Evolutionary conservation across 495 filamentous ascomycete species (phyloP).

Genomic region (Neurospora sp.): DNA sequence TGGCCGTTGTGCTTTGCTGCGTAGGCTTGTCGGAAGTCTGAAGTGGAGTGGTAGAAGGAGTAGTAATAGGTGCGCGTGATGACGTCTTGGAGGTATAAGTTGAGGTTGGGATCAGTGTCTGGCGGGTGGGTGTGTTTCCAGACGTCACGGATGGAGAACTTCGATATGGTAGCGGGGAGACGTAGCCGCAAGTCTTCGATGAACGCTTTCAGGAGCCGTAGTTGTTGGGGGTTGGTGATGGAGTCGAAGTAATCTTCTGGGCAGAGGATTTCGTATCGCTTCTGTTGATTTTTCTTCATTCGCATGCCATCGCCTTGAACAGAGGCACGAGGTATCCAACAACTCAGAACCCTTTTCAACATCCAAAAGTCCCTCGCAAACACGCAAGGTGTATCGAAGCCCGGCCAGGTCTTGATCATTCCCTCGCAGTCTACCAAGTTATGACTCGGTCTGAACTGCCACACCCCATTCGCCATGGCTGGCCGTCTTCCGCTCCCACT

Average conservation of each 20-base stretch:
- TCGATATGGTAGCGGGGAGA: neutral
- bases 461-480: too few species aligned
- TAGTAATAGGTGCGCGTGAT: neutral
- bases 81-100: neutral
- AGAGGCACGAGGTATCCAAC: too few species aligned
- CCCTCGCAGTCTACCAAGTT: too few species aligned
- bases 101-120: neutral
- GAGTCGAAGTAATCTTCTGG: neutral
- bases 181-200: neutral
- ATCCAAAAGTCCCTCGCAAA: too few species aligned
- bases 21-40: neutral
- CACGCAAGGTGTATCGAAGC: too few species aligned
- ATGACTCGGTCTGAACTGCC: too few species aligned
- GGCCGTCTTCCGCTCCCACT: too few species aligned
- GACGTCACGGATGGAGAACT: neutral
- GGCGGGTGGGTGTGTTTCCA: neutral
- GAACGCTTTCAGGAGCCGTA: neutral
- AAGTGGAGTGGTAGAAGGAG: neutral
- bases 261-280: too few species aligned
- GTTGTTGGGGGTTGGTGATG: neutral
- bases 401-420: too few species aligned
- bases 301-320: too few species aligned
- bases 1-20: neutral
- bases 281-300: too few species aligned
- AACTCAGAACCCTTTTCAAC: too few species aligned